Base-by-base conservation (phyloP, 1,284 basidiomycete species). In the Ceratorhiza oryzae-sativae region DNA sequence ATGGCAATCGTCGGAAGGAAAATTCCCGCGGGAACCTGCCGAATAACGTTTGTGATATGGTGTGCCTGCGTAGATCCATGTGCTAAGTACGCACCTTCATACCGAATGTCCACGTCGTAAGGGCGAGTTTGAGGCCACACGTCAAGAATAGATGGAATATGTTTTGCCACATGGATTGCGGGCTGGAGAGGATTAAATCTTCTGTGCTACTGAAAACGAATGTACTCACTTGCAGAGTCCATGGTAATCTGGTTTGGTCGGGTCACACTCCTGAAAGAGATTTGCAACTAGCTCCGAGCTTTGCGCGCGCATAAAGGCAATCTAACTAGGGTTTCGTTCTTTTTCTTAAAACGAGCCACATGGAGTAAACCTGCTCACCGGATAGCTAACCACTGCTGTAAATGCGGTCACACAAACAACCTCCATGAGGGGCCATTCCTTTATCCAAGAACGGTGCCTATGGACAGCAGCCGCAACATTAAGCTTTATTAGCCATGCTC, bases 51-150 rank as follows among this genome's bases (percentile, higher is more conserved):
- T 9, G 72, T 51, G 30, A 20, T 32, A 48, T 4, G 9, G 32
- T 4, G 42, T 18, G 12, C 30, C 36, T n/a, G 20, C 15, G 18
- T 25, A n/a, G 10, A n/a, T 34, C 13, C 36, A 39, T 6, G 13
- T 13, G 32, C 51, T 51, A 1, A 46, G 45, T 20, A 41, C 10
- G 5, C n/a, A 88, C 89, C 87, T 87, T 88, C 86, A 90, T 89
- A 15, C 90, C 90, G 77, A 91, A 91, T 2, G 89, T 90, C 87
- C 88, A 90, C 2, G 88, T 85, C 25, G 90, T 91, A 32, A 91
- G 79, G 0, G 82, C 80, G 18, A 90, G 77, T 76, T 91, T 91
- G 60, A 87, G 81, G 2, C 81, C 77, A 2, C 88, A 87, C 0
- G 89, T 90, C 8, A 90, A 79, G 39, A 87, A 77, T 1, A 91